Conservation (phyloP, 805 yeast species). For the Candida koratica region DNA sequence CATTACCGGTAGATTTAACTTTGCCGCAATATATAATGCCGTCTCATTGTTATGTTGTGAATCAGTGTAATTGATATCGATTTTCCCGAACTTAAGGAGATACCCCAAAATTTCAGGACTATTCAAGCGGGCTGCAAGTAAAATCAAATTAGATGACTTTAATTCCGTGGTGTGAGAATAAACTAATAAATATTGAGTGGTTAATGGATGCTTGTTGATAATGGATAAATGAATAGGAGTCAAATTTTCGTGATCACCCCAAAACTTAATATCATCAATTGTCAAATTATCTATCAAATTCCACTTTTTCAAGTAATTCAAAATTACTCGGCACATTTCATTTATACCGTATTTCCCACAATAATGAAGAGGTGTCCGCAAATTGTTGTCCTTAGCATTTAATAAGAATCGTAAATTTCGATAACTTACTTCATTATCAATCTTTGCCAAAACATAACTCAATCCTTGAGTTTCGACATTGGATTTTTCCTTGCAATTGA, state of each 20-base stretch:
- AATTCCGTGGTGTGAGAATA: slow-evolving; percentile 39
- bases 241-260: slow-evolving; percentile 77
- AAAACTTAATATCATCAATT: slow-evolving; percentile 51
- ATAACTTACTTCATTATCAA: slow-evolving; percentile 22
- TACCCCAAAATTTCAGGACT: slow-evolving; percentile 52
- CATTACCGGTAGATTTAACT: slow-evolving; percentile 50
- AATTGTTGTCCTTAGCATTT: slow-evolving; percentile 67
- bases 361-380: slow-evolving; percentile 85
- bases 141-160: slow-evolving; percentile 54
- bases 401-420: slow-evolving; percentile 28
- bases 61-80: slow-evolving; percentile 63
- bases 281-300: slow-evolving; percentile 46
- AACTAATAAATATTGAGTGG: slow-evolving; percentile 56
- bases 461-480: slow-evolving; percentile 46
- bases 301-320: slow-evolving; percentile 59
- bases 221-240: slow-evolving; percentile 85
- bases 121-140: slow-evolving; percentile 66
- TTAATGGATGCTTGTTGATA: slow-evolving; percentile 75
- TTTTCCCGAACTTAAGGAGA: slow-evolving; percentile 52
- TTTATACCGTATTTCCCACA: slow-evolving; percentile 82
- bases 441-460: slow-evolving; percentile 50
- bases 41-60: slow-evolving; percentile 62
- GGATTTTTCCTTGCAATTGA: slow-evolving; percentile 43
- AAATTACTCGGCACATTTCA: slow-evolving; percentile 54
- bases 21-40: slow-evolving; percentile 76